Percentiles rank a stretch among this genome's conserved stretches.
These are phyloP conservation scores for Pisolithus orientalis DNA, from an alignment of 768 basidiomycete genomes.

Conservation along the genomic window DNA sequence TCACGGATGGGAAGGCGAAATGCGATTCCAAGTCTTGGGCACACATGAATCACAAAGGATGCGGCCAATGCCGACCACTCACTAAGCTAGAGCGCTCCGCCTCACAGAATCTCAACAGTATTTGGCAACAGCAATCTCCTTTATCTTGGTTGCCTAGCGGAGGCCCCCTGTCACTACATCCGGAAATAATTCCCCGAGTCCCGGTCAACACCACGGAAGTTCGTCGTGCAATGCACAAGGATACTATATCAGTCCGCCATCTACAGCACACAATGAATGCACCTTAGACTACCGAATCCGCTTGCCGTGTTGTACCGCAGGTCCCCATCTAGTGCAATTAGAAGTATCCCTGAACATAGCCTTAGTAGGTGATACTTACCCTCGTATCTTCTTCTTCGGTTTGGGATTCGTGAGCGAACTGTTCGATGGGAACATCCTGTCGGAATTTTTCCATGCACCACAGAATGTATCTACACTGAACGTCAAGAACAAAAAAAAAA, in stretches of 20 bases:
- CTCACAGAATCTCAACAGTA: background rate
- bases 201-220: background rate
- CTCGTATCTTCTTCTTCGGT: slow-evolving; percentile 75
- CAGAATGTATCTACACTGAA: slow-evolving; percentile 58
- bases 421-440: slow-evolving; percentile 43
- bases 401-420: slow-evolving; percentile 59
- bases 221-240: background rate
- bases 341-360: background rate
- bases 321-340: slow-evolving; percentile 52
- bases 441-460: slow-evolving; percentile 85
- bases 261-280: slow-evolving; percentile 5
- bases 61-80: background rate
- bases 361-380: slow-evolving; percentile 41
- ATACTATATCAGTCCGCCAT: background rate
- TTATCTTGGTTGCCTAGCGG: background rate
- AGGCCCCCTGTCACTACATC: background rate
- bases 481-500: slow-evolving; percentile 1
- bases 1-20: too few species aligned
- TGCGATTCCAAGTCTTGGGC: background rate
- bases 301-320: slow-evolving; percentile 68
- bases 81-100: background rate
- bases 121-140: background rate
- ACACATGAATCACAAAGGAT: background rate
- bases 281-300: slow-evolving; percentile 59
- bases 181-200: background rate